Evolutionary conservation across 352 stramenopile species (phyloP).

Genomic region (Phytopythium helicoides): DNA sequence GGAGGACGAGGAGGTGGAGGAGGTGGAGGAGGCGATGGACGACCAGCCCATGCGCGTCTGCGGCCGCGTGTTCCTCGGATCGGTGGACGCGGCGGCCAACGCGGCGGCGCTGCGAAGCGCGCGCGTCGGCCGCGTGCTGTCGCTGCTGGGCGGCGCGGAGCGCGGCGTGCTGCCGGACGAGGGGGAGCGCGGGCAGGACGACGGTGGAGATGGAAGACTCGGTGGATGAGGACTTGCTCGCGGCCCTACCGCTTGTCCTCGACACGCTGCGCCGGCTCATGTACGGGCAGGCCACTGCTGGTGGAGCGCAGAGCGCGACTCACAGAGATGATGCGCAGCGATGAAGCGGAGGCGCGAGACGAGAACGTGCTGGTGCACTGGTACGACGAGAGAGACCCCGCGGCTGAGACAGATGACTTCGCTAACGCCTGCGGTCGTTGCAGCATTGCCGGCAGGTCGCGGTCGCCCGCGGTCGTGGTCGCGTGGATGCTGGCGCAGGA

Average conservation of each 20-base stretch:
- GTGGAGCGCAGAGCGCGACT: too few relatives aligned
- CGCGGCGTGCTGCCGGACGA: conserved; percentile 9
- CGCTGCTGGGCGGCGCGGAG: conserved; percentile 35
- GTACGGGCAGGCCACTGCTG: conserved; percentile 20
- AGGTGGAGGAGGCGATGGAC: conserved; percentile 58
- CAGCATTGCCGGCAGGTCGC: conserved; percentile 64
- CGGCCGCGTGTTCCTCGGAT: conserved; percentile 49
- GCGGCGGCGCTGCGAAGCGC: conserved; percentile 20
- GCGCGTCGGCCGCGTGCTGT: conserved; percentile 39
- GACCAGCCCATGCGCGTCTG: conserved; percentile 56
- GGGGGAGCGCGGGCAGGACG: conserved; percentile 12
- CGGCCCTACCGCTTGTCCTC: conserved; percentile 40
- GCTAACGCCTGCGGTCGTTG: background rate
- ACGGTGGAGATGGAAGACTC: conserved; percentile 52
- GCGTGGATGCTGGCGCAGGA: conserved; percentile 46
- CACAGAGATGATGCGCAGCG: conserved; percentile 11
- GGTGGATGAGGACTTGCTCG: conserved; percentile 44
- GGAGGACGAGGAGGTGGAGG: conserved; percentile 45
- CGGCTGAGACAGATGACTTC: background rate
- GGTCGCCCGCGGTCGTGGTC: conserved; percentile 49
- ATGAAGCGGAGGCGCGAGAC: conserved; percentile 22
- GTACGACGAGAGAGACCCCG: conserved; percentile 18
- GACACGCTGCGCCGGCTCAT: conserved; percentile 26
- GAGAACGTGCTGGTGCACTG: conserved; percentile 75
- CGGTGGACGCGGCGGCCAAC: conserved; percentile 69